These are phyloP conservation scores for Copromyces sp. DNA, from an alignment of 495 filamentous ascomycete species.

Conservation along the genomic window DNA sequence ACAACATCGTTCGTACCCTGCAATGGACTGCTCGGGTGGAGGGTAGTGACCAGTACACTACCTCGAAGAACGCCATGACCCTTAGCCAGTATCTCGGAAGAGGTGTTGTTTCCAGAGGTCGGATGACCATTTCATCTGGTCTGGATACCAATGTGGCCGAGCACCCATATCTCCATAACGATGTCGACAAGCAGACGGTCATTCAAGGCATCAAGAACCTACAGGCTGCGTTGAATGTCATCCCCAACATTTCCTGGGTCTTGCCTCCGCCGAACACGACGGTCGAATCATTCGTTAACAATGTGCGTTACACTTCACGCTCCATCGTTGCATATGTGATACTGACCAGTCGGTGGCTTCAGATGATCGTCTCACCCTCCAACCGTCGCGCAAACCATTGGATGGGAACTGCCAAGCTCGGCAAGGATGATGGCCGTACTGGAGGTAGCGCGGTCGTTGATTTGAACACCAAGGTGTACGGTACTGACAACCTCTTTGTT, in stretches of 20 bases:
- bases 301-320: constrained; percentile 5
- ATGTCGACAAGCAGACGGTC: constrained; percentile 40
- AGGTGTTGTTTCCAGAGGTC: constrained; percentile 50
- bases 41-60: constrained; percentile 30
- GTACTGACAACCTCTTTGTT: constrained; percentile 59
- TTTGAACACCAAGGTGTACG: constrained; percentile 59
- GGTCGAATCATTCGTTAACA: constrained; percentile 44
- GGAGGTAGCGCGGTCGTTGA: constrained; percentile 60
- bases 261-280: constrained; percentile 44
- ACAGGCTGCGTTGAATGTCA: constrained; percentile 40
- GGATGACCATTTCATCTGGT: constrained; percentile 44
- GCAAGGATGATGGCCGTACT: constrained; percentile 53
- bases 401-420: constrained; percentile 53
- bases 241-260: constrained; percentile 45
- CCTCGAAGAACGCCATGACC: constrained; percentile 41
- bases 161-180: constrained; percentile 42
- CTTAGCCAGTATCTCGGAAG: constrained; percentile 57
- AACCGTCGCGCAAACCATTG: constrained; percentile 60
- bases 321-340: background rate
- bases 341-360: background rate
- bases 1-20: constrained; percentile 54
- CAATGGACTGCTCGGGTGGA: constrained; percentile 59
- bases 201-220: constrained; percentile 51
- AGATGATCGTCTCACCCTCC: constrained; percentile 43
- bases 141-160: constrained; percentile 44